Base-by-base conservation (phyloP, 1,284 basidiomycete species). In the Coniophora puteana region DNA sequence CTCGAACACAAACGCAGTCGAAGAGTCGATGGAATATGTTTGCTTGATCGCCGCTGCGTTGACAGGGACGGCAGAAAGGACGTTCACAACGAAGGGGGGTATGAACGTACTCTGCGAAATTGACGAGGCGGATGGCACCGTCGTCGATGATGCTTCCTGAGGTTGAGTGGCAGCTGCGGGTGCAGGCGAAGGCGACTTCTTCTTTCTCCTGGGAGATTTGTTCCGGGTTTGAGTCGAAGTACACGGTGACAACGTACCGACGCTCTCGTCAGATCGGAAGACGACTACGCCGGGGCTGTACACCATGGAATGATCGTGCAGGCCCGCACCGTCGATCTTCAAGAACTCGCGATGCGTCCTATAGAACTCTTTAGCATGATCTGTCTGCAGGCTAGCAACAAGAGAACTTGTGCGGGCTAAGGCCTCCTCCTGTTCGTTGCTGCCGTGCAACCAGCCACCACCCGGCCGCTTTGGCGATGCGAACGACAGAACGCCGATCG, bases 271-370 rank as follows among this genome's bases (percentile, higher is more conserved):
- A 43, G 63, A 62, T n/a, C 73, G 63, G 53, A 76, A 65, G n/a
- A 67, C 66, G 26, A 68, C 62, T 20, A 76, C 65, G 22, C 62
- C 63, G 12, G 74, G 72, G 14, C 69, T 68, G 49, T 73, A 76
- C 17, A 76, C 61, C 60, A 77, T 68, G 13, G 73, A 66, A 45
- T 74, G 67, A 35, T 73, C 67, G 35, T 71, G 64, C 20, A 72
- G 52, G 24, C 66, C 67, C 17, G 62, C 63, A 28, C 66, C 61
- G 21, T 67, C 66, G 13, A 58, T 52, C 4, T 40, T 52, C 14
- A 57, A 45, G 44, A 61, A 62, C 14, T 56, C 62, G 40, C 51
- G 53, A 47, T 75, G 71, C 40, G 65, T 61, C 22, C 54, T 52
- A 53, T 74, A 76, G 46, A 76, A 77, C 13, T 60, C 54, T 35